Base-by-base conservation (phyloP, 2,329 filamentous ascomycete genomes). In the Xylaria sp. region DNA sequence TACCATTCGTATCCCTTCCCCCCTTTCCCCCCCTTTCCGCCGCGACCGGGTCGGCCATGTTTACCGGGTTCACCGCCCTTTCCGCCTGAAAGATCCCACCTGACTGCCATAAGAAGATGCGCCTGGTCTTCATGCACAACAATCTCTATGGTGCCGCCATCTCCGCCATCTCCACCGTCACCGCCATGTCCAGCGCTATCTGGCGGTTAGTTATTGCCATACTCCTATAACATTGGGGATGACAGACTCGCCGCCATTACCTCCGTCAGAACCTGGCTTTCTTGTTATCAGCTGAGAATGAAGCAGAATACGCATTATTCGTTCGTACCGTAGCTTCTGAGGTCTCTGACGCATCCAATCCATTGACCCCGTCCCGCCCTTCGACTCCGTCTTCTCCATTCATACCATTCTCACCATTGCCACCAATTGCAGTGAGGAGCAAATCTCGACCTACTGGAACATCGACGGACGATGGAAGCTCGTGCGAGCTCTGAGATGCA, bases 31-130 rank as follows among this genome's bases (percentile, higher is more conserved):
- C 63, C 48, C 0, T 31, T 65, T 48, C 63, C 63, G 20, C 63
- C 63, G 5, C 48, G 13, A 56, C 63, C 63, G 15, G 63, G 63
- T 38, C 17, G 56, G 38, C 56, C 56, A 60, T 65, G 56, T 38
- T 17, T 56, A 46, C 63, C 63, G 10, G 56, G 28, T 46, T 23
- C 13, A 3, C 63, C 63, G 15, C 63, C 63, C 56, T 65, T 65
- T 31, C 63, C 63, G 20, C 63, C 56, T 10, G 63, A 65, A 54
- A 60, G 23, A 60, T 65, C 57, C 63, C 63, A 65, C 38, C 60
- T 59, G 38, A 65, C 56, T 60, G 57, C 56, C 48, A 65, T 60
- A n/a, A 65, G 63, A 56, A 65, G 63, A 60, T 65, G 63, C 15
- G 48, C 57, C 28, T 65, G 56, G 31, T 60, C 63, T 56, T 65